These are phyloP conservation scores for Eucalyptus urophylla DNA, from an alignment of 345 rosid genomes.

Conservation along the genomic window DNA sequence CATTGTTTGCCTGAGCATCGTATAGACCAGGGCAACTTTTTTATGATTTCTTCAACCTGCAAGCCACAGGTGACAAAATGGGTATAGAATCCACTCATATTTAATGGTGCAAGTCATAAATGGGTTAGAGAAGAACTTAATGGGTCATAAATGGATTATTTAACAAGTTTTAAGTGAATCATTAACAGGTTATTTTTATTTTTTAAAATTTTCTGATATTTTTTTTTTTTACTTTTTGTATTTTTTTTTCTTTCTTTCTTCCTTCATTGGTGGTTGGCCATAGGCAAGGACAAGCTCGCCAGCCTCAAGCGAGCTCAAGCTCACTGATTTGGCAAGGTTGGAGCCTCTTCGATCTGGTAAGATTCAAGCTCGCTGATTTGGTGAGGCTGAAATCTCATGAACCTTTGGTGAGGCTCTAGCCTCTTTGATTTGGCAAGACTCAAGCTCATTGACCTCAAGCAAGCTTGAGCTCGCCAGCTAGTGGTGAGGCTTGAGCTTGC, in stretches of 20 bases:
- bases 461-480: neutral
- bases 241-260: no score
- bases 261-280: neutral
- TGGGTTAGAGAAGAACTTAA: no score
- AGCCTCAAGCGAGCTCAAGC: neutral
- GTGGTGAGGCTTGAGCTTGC: neutral
- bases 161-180: no score
- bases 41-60: neutral
- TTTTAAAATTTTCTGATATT: no score
- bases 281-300: rapidly evolving
- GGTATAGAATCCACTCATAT: neutral
- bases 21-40: neutral
- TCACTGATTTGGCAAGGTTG: neutral
- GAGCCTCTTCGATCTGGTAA: neutral
- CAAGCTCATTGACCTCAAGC: no score
- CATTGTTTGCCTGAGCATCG: neutral
- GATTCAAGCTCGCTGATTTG: neutral
- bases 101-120: no score
- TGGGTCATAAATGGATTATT: neutral
- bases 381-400: no score
- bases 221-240: no score
- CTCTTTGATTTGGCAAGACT: neutral
- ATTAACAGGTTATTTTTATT: no score
- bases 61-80: neutral
- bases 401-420: neutral